These are phyloP conservation scores for Rhodosporidiobolus sp. DNA, from an alignment of 768 basidiomycete genomes.

Conservation along the genomic window DNA sequence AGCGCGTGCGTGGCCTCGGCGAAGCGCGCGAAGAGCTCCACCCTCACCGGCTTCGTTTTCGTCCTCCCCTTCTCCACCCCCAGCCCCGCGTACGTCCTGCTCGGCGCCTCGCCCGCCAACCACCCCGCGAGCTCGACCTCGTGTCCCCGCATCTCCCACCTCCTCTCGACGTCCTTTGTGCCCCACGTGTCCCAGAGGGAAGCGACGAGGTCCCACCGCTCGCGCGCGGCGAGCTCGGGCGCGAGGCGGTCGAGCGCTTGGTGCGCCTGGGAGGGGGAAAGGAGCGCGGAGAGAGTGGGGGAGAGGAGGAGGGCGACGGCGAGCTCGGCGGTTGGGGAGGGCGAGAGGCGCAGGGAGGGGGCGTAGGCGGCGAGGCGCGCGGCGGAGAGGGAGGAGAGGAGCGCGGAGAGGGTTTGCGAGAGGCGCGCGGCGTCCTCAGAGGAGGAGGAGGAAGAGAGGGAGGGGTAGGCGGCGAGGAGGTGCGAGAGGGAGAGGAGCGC, in stretches of 20 bases:
- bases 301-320: background rate
- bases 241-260: background rate
- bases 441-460: background rate
- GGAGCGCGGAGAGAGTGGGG: background rate
- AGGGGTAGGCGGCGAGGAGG: background rate
- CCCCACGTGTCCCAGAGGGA: background rate
- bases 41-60: background rate
- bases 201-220: constrained; percentile 17
- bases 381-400: background rate
- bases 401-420: background rate
- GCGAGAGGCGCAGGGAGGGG: background rate
- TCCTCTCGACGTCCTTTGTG: too few relatives aligned
- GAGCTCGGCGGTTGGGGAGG: background rate
- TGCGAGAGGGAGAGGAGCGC: background rate
- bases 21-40: background rate
- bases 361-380: background rate
- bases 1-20: background rate
- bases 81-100: constrained; percentile 1
- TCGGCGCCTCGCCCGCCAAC: constrained; percentile 20
- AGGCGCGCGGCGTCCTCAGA: background rate
- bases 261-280: background rate
- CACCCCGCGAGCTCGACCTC: constrained; percentile 17
- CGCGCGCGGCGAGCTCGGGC: constrained; percentile 2
- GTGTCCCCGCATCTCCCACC: background rate
- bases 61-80: background rate